Evolutionary conservation across 1,139 yeast species (phyloP), one percentile per base, ranked within the genome.

Genomic region (Geotrichum aggregatum): DNA sequence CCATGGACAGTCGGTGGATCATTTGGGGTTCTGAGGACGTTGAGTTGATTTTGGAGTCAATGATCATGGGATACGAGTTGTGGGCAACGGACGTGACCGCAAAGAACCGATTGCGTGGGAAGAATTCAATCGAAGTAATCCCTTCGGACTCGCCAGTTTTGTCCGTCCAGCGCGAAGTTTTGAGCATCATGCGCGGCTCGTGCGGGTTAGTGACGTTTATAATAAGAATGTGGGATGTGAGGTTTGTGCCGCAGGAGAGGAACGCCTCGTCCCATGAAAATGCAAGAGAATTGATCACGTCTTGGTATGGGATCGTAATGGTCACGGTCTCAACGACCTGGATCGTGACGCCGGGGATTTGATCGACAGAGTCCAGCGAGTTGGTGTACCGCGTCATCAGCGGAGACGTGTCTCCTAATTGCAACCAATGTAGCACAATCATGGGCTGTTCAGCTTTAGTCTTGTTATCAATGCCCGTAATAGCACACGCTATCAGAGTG

Each of bases 261-360:
- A 84, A 85, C 1, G 79, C 71, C 1, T 91, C 86, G 52, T 84
- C 82, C 1, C 79, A 71, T 16, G 94, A 86, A 65, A 91, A 86
- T 44, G 79, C 78, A 11, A 89, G 68, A 3, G 84, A 74, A 58
- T 84, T 84, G 40, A 91, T 80, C 0, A 95, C 95, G 66, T 89
- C 97, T 43, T 88, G 72, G 66, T 87, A 87, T 0, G 97, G 96
- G 50, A 87, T 75, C 0, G 95, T 83, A 40, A 89, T 84, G 1
- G 94, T 82, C 3, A 84, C 3, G 86, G 84, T 54, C 74, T 78
- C 21, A 74, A 78, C 35, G 70, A 67, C 42, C 49, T 55, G 40
- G 53, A 50, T 24, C 8, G 52, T 34, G 18, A 21, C 33, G 26
- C 49, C 49, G 24, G 50, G 44, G 5, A 39, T 31, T 18, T 38